Percentiles rank a stretch among this genome's conserved stretches.
Conservation (phyloP, 2,329 filamentous ascomycete genomes). For the Nemania bipapillata region DNA sequence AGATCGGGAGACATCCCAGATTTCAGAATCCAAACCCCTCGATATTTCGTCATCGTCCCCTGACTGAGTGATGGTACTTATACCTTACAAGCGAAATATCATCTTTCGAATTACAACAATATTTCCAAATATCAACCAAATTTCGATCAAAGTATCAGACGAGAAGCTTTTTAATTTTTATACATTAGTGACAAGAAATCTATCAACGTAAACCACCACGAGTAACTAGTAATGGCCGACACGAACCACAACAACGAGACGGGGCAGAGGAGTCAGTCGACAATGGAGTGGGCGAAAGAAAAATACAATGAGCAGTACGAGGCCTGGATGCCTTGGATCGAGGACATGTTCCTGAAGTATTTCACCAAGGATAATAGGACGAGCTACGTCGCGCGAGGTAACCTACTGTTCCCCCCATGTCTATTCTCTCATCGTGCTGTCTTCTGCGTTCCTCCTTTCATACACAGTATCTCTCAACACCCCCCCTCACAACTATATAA, state of each 20-base stretch:
- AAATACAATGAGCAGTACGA: slow-evolving; percentile 79
- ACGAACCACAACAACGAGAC: slow-evolving; percentile 4
- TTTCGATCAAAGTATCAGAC: neutral
- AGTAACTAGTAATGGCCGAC: slow-evolving; percentile 26
- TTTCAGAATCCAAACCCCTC: neutral
- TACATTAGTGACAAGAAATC: neutral
- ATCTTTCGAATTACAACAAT: neutral
- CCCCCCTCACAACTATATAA: neutral
- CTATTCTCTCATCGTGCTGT: neutral
- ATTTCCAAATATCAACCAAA: neutral
- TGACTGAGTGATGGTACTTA: neutral
- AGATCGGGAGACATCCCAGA: neutral
- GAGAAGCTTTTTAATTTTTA: neutral
- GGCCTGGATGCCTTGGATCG: slow-evolving; percentile 79
- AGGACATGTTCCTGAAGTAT: slow-evolving; percentile 76
- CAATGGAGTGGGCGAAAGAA: slow-evolving; percentile 65
- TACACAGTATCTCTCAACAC: neutral
- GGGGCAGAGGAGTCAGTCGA: slow-evolving; percentile 20
- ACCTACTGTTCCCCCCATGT: slow-evolving; percentile 36
- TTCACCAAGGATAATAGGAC: slow-evolving; percentile 83
- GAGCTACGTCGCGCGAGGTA: slow-evolving; percentile 75
- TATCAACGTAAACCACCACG: no score
- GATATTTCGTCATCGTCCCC: neutral
- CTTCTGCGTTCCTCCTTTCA: neutral
- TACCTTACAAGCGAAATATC: neutral